Evolutionary conservation across 352 stramenopile species (phyloP).

Genomic region (Phytophthora pisi): DNA sequence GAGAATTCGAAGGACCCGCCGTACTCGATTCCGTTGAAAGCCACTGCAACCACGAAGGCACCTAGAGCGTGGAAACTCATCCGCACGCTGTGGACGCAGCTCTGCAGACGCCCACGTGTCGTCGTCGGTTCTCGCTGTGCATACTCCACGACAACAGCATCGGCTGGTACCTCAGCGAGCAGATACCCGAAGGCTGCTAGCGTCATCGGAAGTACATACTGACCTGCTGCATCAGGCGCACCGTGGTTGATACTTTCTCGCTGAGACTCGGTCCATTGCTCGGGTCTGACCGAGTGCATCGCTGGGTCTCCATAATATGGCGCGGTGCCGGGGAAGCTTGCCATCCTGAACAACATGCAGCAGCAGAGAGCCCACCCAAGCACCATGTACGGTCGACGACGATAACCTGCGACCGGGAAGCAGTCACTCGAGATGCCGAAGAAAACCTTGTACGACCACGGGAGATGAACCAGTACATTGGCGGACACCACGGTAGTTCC

Average conservation of each 20-base stretch:
- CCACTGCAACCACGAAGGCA: slow-evolving; percentile 33
- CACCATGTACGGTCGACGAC: slow-evolving; percentile 45
- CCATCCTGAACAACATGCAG: slow-evolving; percentile 35
- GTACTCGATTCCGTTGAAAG: slow-evolving; percentile 43
- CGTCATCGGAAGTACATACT: slow-evolving; percentile 52
- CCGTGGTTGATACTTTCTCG: slow-evolving; percentile 26
- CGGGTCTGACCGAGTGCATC: slow-evolving; percentile 22
- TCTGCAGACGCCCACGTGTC: slow-evolving; percentile 40
- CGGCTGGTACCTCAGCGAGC: slow-evolving; percentile 42
- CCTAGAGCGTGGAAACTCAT: slow-evolving; percentile 37
- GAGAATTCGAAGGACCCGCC: slow-evolving; percentile 37
- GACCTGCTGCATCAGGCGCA: slow-evolving; percentile 25
- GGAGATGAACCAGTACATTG: slow-evolving; percentile 39
- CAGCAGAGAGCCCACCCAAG: slow-evolving; percentile 41
- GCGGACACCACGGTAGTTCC: slow-evolving; percentile 39
- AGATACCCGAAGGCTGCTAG: slow-evolving; percentile 50
- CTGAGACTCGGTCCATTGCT: slow-evolving; percentile 28
- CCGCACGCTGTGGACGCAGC: slow-evolving; percentile 41
- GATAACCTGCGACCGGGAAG: slow-evolving; percentile 40
- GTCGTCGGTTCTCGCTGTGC: slow-evolving; percentile 43
- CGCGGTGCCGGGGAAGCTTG: slow-evolving; percentile 6
- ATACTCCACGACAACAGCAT: slow-evolving; percentile 56
- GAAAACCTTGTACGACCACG: slow-evolving; percentile 48
- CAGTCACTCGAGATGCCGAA: slow-evolving; percentile 46
- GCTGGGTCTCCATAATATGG: slow-evolving; percentile 37